phyloP scores from a whole-genome alignment of 2,329 filamentous ascomycete species.

The Ophiocordyceps australis region DNA sequence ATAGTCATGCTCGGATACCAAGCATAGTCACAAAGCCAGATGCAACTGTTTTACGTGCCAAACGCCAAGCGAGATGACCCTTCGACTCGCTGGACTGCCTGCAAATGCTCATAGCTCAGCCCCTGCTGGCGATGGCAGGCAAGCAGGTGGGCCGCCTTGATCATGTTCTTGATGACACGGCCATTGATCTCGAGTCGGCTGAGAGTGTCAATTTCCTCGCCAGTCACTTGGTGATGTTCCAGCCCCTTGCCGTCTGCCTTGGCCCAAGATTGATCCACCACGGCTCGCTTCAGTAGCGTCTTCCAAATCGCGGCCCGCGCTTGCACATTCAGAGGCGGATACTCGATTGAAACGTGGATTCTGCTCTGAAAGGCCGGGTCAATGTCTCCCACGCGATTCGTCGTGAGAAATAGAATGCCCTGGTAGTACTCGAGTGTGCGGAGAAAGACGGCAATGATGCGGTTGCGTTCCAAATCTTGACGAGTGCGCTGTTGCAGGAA shows the following conservation, averaged over 20 bases:
- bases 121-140: constrained; percentile 12
- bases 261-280: constrained; percentile 5
- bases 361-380: constrained; percentile 27
- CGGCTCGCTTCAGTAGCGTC: constrained; percentile 17
- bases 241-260: constrained; percentile 6
- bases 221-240: constrained; percentile 11
- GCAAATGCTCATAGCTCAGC: constrained; percentile 10
- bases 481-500: constrained; percentile 19
- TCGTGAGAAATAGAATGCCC: constrained; percentile 29
- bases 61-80: too few relatives aligned
- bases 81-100: constrained; percentile 12
- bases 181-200: constrained; percentile 24
- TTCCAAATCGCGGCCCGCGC: constrained; percentile 19
- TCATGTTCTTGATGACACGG: constrained; percentile 30
- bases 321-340: constrained; percentile 18
- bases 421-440: constrained; percentile 27
- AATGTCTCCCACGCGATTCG: constrained; percentile 24
- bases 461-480: constrained; percentile 14
- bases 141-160: constrained; percentile 17
- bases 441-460: constrained; percentile 18
- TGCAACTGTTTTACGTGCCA: too few relatives aligned
- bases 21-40: too few relatives aligned
- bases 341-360: constrained; percentile 28
- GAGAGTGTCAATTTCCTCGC: constrained; percentile 15
- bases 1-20: too few relatives aligned